Percentiles rank a stretch among this genome's conserved stretches.
Conservation (phyloP, 192 early-diverging fungal genomes). For the Rhizophagus sp. region DNA sequence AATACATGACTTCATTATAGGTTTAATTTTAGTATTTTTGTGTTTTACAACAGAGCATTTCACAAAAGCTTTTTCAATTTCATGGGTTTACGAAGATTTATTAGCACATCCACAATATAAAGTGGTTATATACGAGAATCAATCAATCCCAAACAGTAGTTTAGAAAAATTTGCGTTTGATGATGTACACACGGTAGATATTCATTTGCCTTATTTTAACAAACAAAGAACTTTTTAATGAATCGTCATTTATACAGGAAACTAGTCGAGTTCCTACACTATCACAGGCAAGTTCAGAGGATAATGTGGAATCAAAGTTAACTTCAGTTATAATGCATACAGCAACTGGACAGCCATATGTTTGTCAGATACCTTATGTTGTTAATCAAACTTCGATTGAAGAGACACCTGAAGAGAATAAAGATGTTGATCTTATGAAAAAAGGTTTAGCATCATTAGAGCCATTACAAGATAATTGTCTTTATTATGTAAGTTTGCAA, state of each 20-base stretch:
- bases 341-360: conserved; percentile 45
- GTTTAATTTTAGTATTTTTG: neutral
- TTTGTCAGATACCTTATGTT: conserved; percentile 58
- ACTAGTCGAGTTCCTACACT: neutral
- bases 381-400: conserved; percentile 26
- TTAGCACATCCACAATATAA: conserved; percentile 51
- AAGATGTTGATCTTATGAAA: conserved; percentile 40
- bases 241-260: neutral
- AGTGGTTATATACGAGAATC: conserved; percentile 19
- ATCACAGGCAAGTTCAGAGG: neutral
- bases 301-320: neutral
- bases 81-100: conserved; percentile 48
- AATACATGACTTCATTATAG: neutral
- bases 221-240: neutral
- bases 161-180: neutral
- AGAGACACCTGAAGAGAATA: conserved; percentile 32
- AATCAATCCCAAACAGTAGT: neutral
- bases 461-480: conserved; percentile 49
- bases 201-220: neutral
- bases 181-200: neutral
- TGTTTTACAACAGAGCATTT: neutral
- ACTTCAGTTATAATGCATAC: conserved; percentile 44
- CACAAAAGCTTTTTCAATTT: conserved; percentile 27
- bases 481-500: conserved; percentile 41
- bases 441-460: conserved; percentile 62